Evolutionary conservation across 495 filamentous ascomycete species (phyloP).

Genomic region (Penicillium desertorum): DNA sequence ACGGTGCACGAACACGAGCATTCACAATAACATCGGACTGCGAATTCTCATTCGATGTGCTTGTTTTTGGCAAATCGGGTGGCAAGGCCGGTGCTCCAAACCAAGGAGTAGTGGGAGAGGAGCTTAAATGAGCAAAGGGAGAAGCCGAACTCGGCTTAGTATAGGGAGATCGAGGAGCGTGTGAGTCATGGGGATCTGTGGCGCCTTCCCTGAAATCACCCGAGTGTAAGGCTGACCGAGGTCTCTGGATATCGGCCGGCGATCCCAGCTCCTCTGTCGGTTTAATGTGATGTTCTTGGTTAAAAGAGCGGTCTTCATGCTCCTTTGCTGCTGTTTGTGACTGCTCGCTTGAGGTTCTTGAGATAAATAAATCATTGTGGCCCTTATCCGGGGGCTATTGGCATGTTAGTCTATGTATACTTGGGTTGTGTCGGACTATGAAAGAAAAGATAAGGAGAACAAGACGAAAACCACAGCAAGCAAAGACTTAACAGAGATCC

Average conservation of each 20-base stretch:
- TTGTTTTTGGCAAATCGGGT: slow-evolving; percentile 14
- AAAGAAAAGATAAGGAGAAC: not conserved
- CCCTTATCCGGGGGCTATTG: slow-evolving; percentile 12
- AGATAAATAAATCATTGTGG: slow-evolving; percentile 8
- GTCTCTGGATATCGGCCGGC: slow-evolving; percentile 69
- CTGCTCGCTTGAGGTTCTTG: slow-evolving; percentile 12
- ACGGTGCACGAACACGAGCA: slow-evolving; percentile 54
- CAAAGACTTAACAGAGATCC: not conserved
- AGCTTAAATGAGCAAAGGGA: slow-evolving; percentile 31
- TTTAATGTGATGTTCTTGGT: slow-evolving; percentile 2
- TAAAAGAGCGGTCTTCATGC: slow-evolving; percentile 9
- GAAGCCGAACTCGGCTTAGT: slow-evolving; percentile 18
- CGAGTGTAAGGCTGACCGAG: slow-evolving; percentile 82
- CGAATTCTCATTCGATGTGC: slow-evolving; percentile 17
- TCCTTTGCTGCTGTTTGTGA: slow-evolving; percentile 10
- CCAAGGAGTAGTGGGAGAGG: slow-evolving; percentile 54
- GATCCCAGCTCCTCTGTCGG: slow-evolving; percentile 33
- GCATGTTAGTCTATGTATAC: slow-evolving; percentile 13
- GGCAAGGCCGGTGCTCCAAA: slow-evolving; percentile 36
- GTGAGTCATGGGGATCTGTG: slow-evolving; percentile 25
- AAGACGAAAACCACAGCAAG: not conserved
- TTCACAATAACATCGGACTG: slow-evolving; percentile 20
- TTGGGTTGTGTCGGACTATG: not conserved
- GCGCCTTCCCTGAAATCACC: slow-evolving; percentile 77
- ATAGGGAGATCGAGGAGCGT: slow-evolving; percentile 25